phyloP scores from a whole-genome alignment of 2,329 filamentous ascomycete genomes.

The Hymenoscyphus fructigenus region DNA sequence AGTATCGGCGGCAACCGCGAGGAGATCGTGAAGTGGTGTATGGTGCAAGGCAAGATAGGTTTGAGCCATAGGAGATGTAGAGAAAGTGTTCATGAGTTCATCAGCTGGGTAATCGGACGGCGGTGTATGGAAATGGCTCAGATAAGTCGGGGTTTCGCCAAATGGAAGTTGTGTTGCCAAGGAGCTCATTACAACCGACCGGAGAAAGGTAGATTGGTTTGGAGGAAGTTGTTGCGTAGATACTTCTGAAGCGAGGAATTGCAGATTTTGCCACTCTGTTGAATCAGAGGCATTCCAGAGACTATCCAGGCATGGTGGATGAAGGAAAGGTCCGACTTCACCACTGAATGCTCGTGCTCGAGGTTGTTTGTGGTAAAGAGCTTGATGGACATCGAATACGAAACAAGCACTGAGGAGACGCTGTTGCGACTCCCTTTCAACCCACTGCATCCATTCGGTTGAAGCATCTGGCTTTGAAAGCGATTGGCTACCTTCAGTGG shows the following conservation, averaged over 20 bases:
- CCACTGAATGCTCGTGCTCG: slow-evolving; percentile 21
- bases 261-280: slow-evolving; percentile 46
- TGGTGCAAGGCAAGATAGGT: slow-evolving; percentile 57
- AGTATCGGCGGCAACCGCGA: slow-evolving; percentile 57
- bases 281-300: slow-evolving; percentile 51
- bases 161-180: slow-evolving; percentile 30
- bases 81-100: slow-evolving; percentile 42
- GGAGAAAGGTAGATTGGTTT: slow-evolving; percentile 24
- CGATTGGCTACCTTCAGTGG: slow-evolving; percentile 12
- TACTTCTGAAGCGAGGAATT: slow-evolving; percentile 20
- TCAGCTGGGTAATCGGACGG: slow-evolving; percentile 16
- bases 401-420: slow-evolving; percentile 58
- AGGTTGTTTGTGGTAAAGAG: slow-evolving; percentile 52
- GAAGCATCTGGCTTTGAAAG: slow-evolving; percentile 17
- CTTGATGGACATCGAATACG: slow-evolving; percentile 55
- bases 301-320: slow-evolving; percentile 37
- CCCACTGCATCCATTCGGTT: slow-evolving; percentile 50
- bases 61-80: slow-evolving; percentile 46
- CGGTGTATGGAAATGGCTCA: slow-evolving; percentile 21
- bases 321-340: slow-evolving; percentile 20
- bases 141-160: slow-evolving; percentile 35
- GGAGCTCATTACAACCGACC: slow-evolving; percentile 30
- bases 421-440: slow-evolving; percentile 51
- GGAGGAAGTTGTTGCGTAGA: slow-evolving; percentile 14
- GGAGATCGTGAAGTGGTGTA: slow-evolving; percentile 57